A percentile compares a stretch with the other conserved stretches of the same genome.
phyloP scores from a whole-genome alignment of 257 asterid species.

The Solanum acaule region DNA sequence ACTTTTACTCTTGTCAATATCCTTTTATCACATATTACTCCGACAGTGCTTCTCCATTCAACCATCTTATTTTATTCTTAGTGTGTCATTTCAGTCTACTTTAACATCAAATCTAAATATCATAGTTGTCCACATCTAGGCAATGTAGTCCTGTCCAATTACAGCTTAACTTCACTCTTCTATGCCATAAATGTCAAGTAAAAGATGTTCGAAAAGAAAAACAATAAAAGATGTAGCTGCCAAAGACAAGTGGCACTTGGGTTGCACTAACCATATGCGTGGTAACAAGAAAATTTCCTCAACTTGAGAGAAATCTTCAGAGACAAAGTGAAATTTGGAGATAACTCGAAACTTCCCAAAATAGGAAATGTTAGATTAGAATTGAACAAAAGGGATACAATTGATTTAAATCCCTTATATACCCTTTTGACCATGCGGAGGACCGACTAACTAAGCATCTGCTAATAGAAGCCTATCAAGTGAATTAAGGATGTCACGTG shows the following conservation, averaged over 20 bases:
- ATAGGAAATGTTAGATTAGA: not conserved
- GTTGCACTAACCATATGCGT: not conserved
- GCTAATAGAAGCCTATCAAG: not conserved
- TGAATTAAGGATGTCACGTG: not conserved
- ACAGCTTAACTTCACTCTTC: not conserved
- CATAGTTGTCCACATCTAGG: not conserved
- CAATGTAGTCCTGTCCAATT: not conserved
- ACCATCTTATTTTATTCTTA: not conserved
- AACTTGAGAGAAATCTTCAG: not conserved
- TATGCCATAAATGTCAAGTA: not conserved
- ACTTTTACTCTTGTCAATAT: not conserved
- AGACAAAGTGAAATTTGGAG: not conserved
- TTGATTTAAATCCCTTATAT: not conserved
- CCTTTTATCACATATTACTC: not conserved
- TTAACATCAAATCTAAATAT: not conserved
- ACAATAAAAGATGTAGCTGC: not conserved
- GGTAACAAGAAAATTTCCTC: not conserved
- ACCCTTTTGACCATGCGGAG: not conserved
- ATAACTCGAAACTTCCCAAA: not conserved
- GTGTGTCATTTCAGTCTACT: not conserved
- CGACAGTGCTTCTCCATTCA: not conserved
- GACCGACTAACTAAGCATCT: not conserved
- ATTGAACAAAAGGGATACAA: not conserved
- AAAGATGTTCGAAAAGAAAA: not conserved
- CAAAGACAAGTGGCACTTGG: not conserved